Evolutionary conservation across 2,329 filamentous ascomycete species (phyloP), one percentile per base, ranked within the genome.

Genomic region (Aspergillus ochraceus): DNA sequence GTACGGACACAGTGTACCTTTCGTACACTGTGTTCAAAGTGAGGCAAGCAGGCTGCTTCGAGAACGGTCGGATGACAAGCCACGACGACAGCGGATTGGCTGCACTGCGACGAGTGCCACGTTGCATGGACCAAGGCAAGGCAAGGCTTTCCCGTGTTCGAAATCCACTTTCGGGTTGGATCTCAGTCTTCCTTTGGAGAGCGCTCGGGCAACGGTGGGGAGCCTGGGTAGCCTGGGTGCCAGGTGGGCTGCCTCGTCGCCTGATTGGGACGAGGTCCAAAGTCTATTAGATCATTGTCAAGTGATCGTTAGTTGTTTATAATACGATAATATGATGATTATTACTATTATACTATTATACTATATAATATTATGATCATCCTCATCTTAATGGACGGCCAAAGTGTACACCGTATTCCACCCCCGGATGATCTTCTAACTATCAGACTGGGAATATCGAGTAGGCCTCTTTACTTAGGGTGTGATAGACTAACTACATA

Each of bases 41-140:
- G 69, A 71, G 69, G 69, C 69, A 63, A 70, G 55, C 26, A 49
- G 46, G 36, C 32, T 50, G 46, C 46, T 66, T 68, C 65, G 63
- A 69, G 67, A 67, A 68, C 60, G 12, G 60, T 64, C 67, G 64
- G 63, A 66, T 64, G 60, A 60, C 54, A 52, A 36, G 52, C 52
- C 52, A 49, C n/a, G 32, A 45, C 46, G 47, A 22, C 26, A 10
- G 24, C 29, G 61, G 58, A 66, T 64, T 64, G 64, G 64, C 49
- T 59, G 54, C 49, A 58, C 55, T 52, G 55, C 51, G 60, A 29
- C 26, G 6, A 29, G 26, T 29, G 62, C 62, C 64, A 66, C 64
- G 64, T 66, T 66, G 55, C 29, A 22, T 42, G 22, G 47, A 50
- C 47, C 22, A 50, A 49, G 32, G 14, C 11, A 14, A 36, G 32